phyloP scores from a whole-genome alignment of 2,329 filamentous ascomycete genomes.

The Pseudopithomyces chartarum region DNA sequence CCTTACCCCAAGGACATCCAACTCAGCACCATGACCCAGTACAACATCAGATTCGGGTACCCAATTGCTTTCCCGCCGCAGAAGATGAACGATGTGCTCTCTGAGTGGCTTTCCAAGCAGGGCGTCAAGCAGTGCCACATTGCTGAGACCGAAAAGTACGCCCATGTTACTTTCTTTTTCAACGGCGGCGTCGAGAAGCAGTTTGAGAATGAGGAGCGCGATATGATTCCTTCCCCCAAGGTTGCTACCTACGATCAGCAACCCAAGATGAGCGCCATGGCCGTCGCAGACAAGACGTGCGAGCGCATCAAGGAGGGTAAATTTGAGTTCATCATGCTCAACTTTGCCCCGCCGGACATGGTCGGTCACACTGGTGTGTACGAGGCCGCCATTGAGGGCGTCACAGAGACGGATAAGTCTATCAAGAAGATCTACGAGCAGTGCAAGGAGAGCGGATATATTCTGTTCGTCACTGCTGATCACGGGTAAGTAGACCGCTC shows the following conservation, averaged over 20 bases:
- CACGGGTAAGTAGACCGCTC: slow-evolving; percentile 74
- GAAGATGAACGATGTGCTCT: slow-evolving; percentile 96
- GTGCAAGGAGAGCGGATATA: slow-evolving; percentile 91
- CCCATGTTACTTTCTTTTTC: slow-evolving; percentile 99
- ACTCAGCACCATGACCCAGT: slow-evolving; percentile 96
- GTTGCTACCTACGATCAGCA: slow-evolving; percentile 95
- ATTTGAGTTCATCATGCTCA: slow-evolving; percentile 99
- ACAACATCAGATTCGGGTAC: slow-evolving; percentile 95
- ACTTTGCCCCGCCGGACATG: slow-evolving; percentile 99
- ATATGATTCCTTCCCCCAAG: slow-evolving; percentile 93
- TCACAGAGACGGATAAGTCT: slow-evolving; percentile 86
- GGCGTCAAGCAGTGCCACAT: slow-evolving; percentile 91
- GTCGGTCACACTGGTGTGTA: slow-evolving; percentile 98
- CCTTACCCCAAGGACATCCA: slow-evolving; percentile 86
- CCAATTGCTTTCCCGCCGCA: slow-evolving; percentile 91
- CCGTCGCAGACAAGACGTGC: slow-evolving; percentile 84
- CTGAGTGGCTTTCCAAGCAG: slow-evolving; percentile 93
- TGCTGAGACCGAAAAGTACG: slow-evolving; percentile 99
- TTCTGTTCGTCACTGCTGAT: slow-evolving; percentile 94
- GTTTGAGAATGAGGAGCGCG: slow-evolving; percentile 87
- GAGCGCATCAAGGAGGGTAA: slow-evolving; percentile 84
- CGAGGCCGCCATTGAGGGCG: slow-evolving; percentile 86
- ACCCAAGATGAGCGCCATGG: slow-evolving; percentile 93
- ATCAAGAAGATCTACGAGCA: slow-evolving; percentile 92
- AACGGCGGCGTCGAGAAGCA: slow-evolving; percentile 98